Percentiles rank a stretch among this genome's conserved stretches.
Conservation (phyloP, 179 eudicot species). For the Beta corolliflora region DNA sequence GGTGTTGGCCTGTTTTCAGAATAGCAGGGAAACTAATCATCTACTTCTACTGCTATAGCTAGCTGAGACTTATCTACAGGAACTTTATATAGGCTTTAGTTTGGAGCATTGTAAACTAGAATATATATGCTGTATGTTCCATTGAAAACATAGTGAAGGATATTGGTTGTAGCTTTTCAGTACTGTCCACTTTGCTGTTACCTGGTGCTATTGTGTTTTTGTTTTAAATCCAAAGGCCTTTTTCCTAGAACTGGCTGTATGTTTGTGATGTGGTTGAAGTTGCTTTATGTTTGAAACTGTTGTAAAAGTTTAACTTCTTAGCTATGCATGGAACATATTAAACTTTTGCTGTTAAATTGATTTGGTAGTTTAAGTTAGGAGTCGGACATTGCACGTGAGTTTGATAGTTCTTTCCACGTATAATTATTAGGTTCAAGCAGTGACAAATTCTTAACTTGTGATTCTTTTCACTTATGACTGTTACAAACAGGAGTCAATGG, state of each 20-base stretch:
- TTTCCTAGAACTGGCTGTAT: neutral
- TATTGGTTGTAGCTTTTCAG: neutral
- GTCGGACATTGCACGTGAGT: neutral
- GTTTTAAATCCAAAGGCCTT: conserved; percentile 2
- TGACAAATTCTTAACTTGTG: neutral
- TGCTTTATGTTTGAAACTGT: neutral
- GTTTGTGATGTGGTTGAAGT: neutral
- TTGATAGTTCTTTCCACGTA: neutral
- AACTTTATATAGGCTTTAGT: neutral
- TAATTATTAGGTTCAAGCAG: conserved; percentile 10
- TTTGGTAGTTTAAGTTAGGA: neutral
- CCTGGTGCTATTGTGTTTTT: neutral
- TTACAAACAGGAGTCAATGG: conserved; percentile 77
- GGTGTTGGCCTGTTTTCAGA: neutral
- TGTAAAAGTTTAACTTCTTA: neutral
- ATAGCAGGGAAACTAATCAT: neutral
- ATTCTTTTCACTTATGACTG: conserved; percentile 4
- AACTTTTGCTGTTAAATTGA: neutral
- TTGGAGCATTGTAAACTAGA: neutral
- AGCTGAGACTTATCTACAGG: neutral
- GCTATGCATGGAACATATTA: neutral
- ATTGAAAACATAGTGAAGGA: neutral
- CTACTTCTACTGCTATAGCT: neutral
- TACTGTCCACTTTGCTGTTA: neutral
- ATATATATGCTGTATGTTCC: neutral